Conservation (phyloP, 2,329 filamentous ascomycete genomes). For the Pleomassaria siparia region DNA sequence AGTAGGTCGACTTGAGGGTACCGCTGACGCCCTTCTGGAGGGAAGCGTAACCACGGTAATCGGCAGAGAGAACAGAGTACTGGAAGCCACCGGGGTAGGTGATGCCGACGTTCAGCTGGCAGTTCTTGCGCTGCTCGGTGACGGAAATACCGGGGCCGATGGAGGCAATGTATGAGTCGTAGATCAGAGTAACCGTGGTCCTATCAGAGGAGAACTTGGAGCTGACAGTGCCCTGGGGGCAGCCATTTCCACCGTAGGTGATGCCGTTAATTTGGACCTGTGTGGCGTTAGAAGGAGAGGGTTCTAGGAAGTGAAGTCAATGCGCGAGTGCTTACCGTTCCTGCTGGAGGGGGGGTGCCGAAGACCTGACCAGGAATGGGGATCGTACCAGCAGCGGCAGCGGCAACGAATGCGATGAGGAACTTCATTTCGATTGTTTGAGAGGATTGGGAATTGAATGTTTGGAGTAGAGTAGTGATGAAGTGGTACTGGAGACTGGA, state of each 20-base stretch:
- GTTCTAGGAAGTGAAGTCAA: background rate
- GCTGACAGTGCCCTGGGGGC: slow-evolving; percentile 48
- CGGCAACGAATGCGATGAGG: slow-evolving; percentile 36
- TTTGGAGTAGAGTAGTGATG: slow-evolving; percentile 15
- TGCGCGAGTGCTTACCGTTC: slow-evolving; percentile 8
- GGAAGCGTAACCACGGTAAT: slow-evolving; percentile 55
- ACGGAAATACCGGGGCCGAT: slow-evolving; percentile 49
- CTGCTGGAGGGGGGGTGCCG: slow-evolving; percentile 32
- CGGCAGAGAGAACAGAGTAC: slow-evolving; percentile 55
- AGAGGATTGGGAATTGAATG: slow-evolving; percentile 6
- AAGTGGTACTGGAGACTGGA: slow-evolving; percentile 19
- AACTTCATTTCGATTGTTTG: slow-evolving; percentile 38
- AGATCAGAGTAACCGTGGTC: slow-evolving; percentile 55
- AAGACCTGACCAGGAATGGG: slow-evolving; percentile 16
- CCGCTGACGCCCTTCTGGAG: slow-evolving; percentile 52
- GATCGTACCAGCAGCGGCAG: slow-evolving; percentile 28
- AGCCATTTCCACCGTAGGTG: slow-evolving; percentile 52
- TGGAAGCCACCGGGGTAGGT: slow-evolving; percentile 56
- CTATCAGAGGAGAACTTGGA: slow-evolving; percentile 47
- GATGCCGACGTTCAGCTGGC: slow-evolving; percentile 56
- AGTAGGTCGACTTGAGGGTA: slow-evolving; percentile 56
- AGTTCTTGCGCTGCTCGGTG: slow-evolving; percentile 54
- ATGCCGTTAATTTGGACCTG: slow-evolving; percentile 48
- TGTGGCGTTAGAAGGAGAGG: slow-evolving; percentile 14
- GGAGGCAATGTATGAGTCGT: slow-evolving; percentile 54